phyloP scores from a whole-genome alignment of 2,329 filamentous ascomycete species.

The Sclerotiophoma versabilis region DNA sequence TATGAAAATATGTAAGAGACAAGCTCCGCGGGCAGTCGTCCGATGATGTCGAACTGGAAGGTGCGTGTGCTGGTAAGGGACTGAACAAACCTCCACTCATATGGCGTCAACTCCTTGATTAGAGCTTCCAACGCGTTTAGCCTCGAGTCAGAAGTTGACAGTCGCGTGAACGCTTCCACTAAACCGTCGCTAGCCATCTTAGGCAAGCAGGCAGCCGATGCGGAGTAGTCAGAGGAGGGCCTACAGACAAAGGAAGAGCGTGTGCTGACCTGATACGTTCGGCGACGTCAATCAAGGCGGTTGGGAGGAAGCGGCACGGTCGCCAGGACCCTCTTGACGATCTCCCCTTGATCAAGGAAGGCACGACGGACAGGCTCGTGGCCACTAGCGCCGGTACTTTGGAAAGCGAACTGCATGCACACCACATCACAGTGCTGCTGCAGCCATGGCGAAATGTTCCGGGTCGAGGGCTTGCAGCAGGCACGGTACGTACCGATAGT shows the following conservation, averaged over 20 bases:
- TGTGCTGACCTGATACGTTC: conserved; percentile 5
- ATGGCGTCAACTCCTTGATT: conserved; percentile 31
- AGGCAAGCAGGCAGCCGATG: not conserved
- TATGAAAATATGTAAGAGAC: conserved; percentile 44
- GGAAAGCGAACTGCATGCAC: conserved; percentile 7
- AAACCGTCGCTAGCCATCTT: conserved; percentile 6
- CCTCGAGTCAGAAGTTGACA: conserved; percentile 24
- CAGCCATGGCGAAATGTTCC: conserved; percentile 8
- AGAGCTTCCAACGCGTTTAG: conserved; percentile 35
- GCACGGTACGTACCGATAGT: not conserved
- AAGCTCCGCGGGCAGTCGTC: conserved; percentile 49
- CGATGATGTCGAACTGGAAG: conserved; percentile 46
- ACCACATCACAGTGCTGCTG: conserved; percentile 8
- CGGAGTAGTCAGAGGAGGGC: not conserved
- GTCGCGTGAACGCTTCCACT: conserved; percentile 23
- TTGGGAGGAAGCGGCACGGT: conserved; percentile 4
- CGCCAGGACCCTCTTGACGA: conserved; percentile 7
- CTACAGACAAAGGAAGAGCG: conserved; percentile 1
- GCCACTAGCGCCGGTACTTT: conserved; percentile 16
- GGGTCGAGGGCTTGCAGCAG: not conserved
- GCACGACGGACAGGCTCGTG: conserved; percentile 10
- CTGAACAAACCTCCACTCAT: conserved; percentile 42
- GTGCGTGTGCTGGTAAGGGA: conserved; percentile 23
- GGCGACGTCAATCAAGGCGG: not conserved
- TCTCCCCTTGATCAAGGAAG: conserved; percentile 5